Evolutionary conservation across 805 yeast genomes (phyloP).

Genomic region (Spathaspora sp.): DNA sequence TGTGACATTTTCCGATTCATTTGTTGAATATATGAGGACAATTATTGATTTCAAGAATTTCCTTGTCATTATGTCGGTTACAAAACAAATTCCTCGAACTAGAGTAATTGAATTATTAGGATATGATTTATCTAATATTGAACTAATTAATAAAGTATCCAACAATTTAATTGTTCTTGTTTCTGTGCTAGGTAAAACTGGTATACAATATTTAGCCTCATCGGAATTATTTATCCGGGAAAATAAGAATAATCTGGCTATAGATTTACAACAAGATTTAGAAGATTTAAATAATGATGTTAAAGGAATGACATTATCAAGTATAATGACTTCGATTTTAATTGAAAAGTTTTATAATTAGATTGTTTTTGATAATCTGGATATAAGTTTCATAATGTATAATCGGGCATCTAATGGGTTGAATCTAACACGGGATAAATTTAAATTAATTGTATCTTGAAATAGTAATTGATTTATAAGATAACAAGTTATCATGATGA

Average conservation of each 20-base stretch:
- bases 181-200: conserved; percentile 23
- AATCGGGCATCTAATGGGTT: conserved; percentile 49
- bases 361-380: conserved; percentile 5
- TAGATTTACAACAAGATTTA: conserved; percentile 9
- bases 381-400: conserved; percentile 28
- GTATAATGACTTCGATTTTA: conserved; percentile 21
- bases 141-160: conserved; percentile 9
- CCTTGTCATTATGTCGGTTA: conserved; percentile 23
- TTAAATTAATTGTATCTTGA: conserved; percentile 29
- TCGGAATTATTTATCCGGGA: conserved; percentile 22
- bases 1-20: conserved; percentile 4
- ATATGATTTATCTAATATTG: conserved; percentile 7
- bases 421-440: conserved; percentile 36
- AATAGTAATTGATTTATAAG: conserved; percentile 23
- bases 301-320: conserved; percentile 24
- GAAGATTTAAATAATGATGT: conserved; percentile 9
- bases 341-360: conserved; percentile 20
- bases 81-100: conserved; percentile 18
- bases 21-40: conserved; percentile 18
- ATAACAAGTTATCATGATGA: conserved; percentile 37
- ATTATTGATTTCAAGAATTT: conserved; percentile 30
- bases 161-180: conserved; percentile 20
- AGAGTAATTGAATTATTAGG: conserved; percentile 27
- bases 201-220: conserved; percentile 22
- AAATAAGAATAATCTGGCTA: background rate